Conservation (phyloP, 2,329 filamentous ascomycete genomes). For the Aspergillus quadricinctus region DNA sequence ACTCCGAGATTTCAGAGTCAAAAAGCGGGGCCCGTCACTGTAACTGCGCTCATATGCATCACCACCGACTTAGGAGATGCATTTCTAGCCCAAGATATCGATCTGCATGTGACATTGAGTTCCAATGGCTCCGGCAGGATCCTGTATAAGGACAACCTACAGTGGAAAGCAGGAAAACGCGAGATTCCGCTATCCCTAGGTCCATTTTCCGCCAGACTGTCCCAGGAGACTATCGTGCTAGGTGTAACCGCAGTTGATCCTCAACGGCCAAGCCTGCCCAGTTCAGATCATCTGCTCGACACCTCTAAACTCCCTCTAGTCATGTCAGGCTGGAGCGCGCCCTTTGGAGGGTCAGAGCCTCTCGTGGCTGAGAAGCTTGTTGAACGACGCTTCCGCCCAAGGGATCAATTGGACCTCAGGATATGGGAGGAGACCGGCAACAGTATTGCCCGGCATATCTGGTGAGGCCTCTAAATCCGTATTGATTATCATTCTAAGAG, state of each 20-base stretch:
- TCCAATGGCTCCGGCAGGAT: conserved; percentile 13
- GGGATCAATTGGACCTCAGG: conserved; percentile 37
- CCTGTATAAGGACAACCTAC: conserved; percentile 20
- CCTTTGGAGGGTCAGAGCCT: conserved; percentile 36
- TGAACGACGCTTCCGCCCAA: conserved; percentile 50
- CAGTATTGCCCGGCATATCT: conserved; percentile 67
- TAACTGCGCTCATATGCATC: conserved; percentile 57
- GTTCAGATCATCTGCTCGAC: conserved; percentile 19
- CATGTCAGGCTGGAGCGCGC: conserved; percentile 55
- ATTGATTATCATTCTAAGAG: conserved; percentile 10
- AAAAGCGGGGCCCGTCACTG: conserved; percentile 35
- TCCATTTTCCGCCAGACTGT: conserved; percentile 22
- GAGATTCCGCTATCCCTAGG: conserved; percentile 31
- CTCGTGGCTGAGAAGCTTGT: conserved; percentile 49
- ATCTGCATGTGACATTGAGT: conserved; percentile 24
- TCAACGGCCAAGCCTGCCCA: conserved; percentile 5
- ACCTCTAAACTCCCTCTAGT: conserved; percentile 39
- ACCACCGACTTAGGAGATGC: conserved; percentile 66
- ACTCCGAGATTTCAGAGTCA: conserved; percentile 49
- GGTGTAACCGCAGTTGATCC: conserved; percentile 17
- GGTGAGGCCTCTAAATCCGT: conserved; percentile 43
- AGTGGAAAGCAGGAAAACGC: conserved; percentile 33
- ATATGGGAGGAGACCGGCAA: conserved; percentile 69
- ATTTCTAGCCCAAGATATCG: conserved; percentile 49
- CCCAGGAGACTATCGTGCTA: conserved; percentile 25